Base-by-base conservation (phyloP, 2,329 filamentous ascomycete species). In the Cladobotryum protrusum region DNA sequence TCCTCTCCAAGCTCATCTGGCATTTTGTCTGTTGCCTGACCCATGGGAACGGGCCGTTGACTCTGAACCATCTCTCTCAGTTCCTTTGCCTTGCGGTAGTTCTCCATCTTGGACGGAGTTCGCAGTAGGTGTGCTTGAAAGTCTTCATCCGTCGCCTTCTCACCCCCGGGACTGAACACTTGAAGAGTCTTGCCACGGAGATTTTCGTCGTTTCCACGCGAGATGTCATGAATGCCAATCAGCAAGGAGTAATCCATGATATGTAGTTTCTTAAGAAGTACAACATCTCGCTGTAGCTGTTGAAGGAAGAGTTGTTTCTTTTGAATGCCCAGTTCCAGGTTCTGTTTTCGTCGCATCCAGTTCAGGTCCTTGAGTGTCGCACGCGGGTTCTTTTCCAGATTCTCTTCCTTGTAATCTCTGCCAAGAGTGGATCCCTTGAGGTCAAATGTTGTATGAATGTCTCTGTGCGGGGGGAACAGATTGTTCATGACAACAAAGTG, bases 401-500 rank as follows among this genome's bases (percentile, higher is more conserved):
- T 85, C 43, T 95, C 89, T 67, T 97, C 93, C 60, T 76, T 86
- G 66, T 93, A 92, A 67, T 97, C 89, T 63, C 93, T 82, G 13
- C 93, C 93, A 57, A 97, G 83, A 1, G 92, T 97, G 6, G 93
- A 97, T 8, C 93, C 93, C 71, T 99, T 99, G 59, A 99, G 70
- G 67, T 99, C 93, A 63, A 96, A 99, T 3, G 91, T 99, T 63
- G 89, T 84, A 71, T 99, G 93, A 53, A 99, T 97, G 67, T 99
- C 93, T 59, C 92, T 83, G 71, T 99, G 93, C 6, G 93, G 92
- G 12, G 93, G 93, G 63, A 99, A 99, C 14, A 99, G 79, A 67
- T 99, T 99, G 75, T 99, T 99, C 93, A 99, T 99, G 65, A 99
- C 91, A 53, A 99, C 93, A 61, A 99, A 99, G 69, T 99, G 93